Evolutionary conservation across 768 basidiomycete genomes (phyloP).

Genomic region (Hypsizygus marmoreus): DNA sequence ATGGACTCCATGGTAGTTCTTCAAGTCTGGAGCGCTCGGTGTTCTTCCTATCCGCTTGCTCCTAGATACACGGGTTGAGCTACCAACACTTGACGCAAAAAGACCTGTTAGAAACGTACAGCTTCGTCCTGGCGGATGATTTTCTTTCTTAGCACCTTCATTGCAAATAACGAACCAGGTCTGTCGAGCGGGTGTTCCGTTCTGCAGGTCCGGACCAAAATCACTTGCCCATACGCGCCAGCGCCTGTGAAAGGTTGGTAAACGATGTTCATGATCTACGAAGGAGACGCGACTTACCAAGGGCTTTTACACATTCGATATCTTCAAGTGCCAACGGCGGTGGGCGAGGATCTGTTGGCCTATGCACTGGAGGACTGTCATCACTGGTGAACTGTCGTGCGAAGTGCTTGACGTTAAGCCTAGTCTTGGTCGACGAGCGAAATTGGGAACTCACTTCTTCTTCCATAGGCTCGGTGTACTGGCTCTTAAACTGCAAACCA

Average conservation of each 20-base stretch:
- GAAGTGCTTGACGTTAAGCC: not conserved
- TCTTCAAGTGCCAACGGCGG: constrained; percentile 36
- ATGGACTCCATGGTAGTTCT: constrained; percentile 54
- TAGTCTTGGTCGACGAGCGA: not conserved
- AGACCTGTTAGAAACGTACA: not conserved
- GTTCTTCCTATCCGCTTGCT: constrained; percentile 31
- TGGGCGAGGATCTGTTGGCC: constrained; percentile 37
- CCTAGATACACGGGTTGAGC: constrained; percentile 22
- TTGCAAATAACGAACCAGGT: constrained; percentile 41
- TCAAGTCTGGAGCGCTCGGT: constrained; percentile 43
- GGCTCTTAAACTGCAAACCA: constrained; percentile 5
- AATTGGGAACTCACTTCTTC: constrained; percentile 3
- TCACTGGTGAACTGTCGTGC: no score
- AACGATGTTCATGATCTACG: no score
- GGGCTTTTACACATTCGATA: constrained; percentile 41
- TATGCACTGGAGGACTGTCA: constrained; percentile 13
- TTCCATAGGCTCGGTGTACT: not conserved
- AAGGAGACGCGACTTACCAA: constrained; percentile 35
- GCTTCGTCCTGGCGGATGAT: constrained; percentile 29
- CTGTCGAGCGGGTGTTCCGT: constrained; percentile 32
- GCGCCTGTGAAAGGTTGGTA: constrained; percentile 30
- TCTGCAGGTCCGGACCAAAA: constrained; percentile 39
- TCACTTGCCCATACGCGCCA: constrained; percentile 43
- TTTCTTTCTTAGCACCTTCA: constrained; percentile 45
- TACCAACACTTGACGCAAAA: not conserved